A percentile compares a stretch with the other conserved stretches of the same genome.
phyloP scores from a whole-genome alignment of 768 basidiomycete species.

The Pleurotus giganteus region DNA sequence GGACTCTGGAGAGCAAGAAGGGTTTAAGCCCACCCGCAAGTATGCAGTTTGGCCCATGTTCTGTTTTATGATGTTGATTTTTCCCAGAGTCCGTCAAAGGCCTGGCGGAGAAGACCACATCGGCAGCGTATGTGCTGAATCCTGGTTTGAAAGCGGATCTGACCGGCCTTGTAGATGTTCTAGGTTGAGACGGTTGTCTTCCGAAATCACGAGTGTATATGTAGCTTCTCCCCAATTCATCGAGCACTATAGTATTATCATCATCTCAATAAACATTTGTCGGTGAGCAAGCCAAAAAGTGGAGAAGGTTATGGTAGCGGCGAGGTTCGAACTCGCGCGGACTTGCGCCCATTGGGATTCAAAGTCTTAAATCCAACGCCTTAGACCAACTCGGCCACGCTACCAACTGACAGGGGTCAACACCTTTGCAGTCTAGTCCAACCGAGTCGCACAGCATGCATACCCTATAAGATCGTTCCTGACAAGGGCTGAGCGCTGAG shows the following conservation, averaged over 20 bases:
- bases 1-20: constrained; percentile 37
- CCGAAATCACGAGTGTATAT: not conserved
- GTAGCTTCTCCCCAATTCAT: not conserved
- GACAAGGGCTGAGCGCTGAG: not conserved
- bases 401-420: not conserved
- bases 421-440: not conserved
- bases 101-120: constrained; percentile 70
- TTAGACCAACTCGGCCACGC: constrained; percentile 87
- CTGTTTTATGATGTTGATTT: not conserved
- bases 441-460: not conserved
- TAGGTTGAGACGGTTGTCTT: constrained; percentile 6
- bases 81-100: constrained; percentile 57
- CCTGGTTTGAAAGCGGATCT: not conserved
- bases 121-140: constrained; percentile 29
- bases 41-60: constrained; percentile 23
- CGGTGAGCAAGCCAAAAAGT: too few relatives aligned
- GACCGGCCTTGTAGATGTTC: constrained; percentile 18
- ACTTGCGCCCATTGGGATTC: constrained; percentile 81
- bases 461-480: too few relatives aligned
- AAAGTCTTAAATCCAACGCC: constrained; percentile 85
- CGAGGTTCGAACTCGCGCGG: constrained; percentile 93
- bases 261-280: too few relatives aligned
- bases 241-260: not conserved
- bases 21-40: constrained; percentile 73
- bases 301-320: constrained; percentile 54